A percentile compares a stretch with the other conserved stretches of the same genome.
These are phyloP conservation scores for Crithidia fasciculata DNA, from an alignment of 208 protist species.

Conservation along the genomic window DNA sequence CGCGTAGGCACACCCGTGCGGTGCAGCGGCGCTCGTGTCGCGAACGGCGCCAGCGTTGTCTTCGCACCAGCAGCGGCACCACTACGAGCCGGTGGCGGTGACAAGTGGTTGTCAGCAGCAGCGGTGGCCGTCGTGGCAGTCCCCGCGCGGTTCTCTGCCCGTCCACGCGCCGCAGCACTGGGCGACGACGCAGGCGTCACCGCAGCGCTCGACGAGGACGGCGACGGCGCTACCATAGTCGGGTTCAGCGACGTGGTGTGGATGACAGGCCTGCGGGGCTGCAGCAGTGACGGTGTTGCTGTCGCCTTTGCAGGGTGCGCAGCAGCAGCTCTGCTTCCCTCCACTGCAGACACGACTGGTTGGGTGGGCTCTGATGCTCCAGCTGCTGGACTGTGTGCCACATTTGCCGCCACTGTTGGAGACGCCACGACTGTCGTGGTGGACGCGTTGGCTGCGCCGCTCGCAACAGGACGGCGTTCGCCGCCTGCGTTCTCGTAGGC, in stretches of 20 bases:
- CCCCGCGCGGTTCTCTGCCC: neutral
- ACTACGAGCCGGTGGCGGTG: neutral
- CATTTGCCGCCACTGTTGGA: neutral
- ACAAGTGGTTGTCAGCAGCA: neutral
- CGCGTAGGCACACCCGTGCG: neutral
- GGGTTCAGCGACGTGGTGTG: neutral
- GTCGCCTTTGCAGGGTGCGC: neutral
- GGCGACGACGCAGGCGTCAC: too few species aligned
- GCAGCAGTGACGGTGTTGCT: neutral
- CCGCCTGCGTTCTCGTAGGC: neutral
- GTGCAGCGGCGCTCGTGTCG: neutral
- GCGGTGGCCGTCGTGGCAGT: neutral
- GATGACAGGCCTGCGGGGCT: slow-evolving; percentile 2
- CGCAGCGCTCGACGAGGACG: too few species aligned
- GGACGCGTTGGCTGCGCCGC: slow-evolving; percentile 1
- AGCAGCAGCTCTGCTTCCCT: neutral
- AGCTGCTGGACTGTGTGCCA: neutral
- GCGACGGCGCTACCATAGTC: neutral
- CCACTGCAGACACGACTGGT: too few species aligned
- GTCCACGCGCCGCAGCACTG: too few species aligned
- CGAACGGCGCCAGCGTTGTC: neutral
- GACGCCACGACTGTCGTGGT: neutral
- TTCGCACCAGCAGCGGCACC: neutral
- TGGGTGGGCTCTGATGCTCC: neutral
- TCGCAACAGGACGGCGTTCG: neutral